Conservation (phyloP, 2,329 filamentous ascomycete genomes). For the Botryosphaeria dothidea region DNA sequence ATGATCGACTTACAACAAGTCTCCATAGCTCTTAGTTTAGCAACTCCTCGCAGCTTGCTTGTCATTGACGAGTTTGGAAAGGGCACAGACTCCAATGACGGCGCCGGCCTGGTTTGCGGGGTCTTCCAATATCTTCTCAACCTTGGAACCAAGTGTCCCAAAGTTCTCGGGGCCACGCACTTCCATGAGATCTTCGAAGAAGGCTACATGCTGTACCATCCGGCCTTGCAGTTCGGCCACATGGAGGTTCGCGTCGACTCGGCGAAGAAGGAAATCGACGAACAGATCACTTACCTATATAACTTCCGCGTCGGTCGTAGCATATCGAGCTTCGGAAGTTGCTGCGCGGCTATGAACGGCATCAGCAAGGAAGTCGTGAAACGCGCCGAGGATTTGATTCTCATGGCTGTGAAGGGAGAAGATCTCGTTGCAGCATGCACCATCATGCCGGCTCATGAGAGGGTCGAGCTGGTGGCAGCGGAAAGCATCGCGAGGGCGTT, state of each 20-base stretch:
- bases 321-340: constrained; percentile 78
- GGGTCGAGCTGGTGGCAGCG: constrained; percentile 66
- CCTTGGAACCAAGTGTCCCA: constrained; percentile 53
- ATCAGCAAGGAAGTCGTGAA: constrained; percentile 71
- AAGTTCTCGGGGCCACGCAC: constrained; percentile 63
- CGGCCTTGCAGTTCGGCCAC: constrained; percentile 61
- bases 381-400: constrained; percentile 72
- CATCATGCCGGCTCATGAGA: constrained; percentile 64
- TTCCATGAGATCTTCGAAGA: constrained; percentile 75
- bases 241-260: constrained; percentile 69
- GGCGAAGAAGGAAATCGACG: constrained; percentile 51
- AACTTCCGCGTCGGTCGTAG: constrained; percentile 67
- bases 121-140: constrained; percentile 59
- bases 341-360: constrained; percentile 84
- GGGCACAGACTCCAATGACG: constrained; percentile 65
- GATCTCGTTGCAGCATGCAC: constrained; percentile 75
- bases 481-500: constrained; percentile 47
- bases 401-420: constrained; percentile 69
- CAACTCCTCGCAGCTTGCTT: constrained; percentile 75
- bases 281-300: constrained; percentile 75
- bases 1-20: constrained; percentile 88
- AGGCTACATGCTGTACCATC: constrained; percentile 54
- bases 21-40: constrained; percentile 71
- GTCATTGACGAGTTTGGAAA: constrained; percentile 92
- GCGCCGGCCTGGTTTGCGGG: constrained; percentile 64